Conservation (phyloP, 179 eudicot genomes). For the Carnegiea gigantea region DNA sequence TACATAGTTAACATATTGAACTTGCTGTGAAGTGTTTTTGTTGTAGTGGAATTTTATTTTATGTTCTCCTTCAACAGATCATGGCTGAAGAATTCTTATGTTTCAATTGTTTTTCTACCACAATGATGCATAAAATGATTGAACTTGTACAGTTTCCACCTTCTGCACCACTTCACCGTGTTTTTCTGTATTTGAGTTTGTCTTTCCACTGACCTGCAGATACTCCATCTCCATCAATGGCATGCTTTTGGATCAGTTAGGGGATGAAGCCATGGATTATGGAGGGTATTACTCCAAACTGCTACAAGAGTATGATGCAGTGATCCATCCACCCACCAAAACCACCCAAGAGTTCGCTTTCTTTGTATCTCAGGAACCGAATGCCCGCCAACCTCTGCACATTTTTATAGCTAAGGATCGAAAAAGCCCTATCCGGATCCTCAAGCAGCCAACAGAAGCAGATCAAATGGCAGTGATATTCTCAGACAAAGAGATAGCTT, state of each 20-base stretch:
- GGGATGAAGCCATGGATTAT: conserved; percentile 43
- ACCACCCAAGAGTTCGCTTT: conserved; percentile 32
- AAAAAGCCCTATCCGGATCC: conserved; percentile 37
- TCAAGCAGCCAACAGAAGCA: conserved; percentile 26
- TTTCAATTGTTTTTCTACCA: not conserved
- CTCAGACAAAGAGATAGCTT: conserved; percentile 42
- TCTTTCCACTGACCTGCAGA: conserved; percentile 41
- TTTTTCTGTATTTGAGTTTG: not conserved
- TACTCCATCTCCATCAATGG: conserved; percentile 75
- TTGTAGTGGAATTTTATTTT: not conserved
- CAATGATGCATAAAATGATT: not conserved
- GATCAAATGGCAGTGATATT: conserved; percentile 51
- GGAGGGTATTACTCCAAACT: conserved; percentile 88
- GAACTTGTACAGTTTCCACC: not conserved
- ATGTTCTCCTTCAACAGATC: not conserved
- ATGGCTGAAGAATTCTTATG: not conserved
- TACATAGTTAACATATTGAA: not conserved
- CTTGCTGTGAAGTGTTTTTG: not conserved
- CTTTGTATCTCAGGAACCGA: conserved; percentile 65
- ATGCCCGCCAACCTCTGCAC: conserved; percentile 76
- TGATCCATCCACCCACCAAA: conserved; percentile 49
- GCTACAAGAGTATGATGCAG: conserved; percentile 82
- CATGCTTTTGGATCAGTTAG: conserved; percentile 46
- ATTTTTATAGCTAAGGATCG: conserved; percentile 53
- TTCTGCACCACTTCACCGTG: not conserved